phyloP scores from a whole-genome alignment of 129 eudicot species.

The Kitagawia praeruptora region DNA sequence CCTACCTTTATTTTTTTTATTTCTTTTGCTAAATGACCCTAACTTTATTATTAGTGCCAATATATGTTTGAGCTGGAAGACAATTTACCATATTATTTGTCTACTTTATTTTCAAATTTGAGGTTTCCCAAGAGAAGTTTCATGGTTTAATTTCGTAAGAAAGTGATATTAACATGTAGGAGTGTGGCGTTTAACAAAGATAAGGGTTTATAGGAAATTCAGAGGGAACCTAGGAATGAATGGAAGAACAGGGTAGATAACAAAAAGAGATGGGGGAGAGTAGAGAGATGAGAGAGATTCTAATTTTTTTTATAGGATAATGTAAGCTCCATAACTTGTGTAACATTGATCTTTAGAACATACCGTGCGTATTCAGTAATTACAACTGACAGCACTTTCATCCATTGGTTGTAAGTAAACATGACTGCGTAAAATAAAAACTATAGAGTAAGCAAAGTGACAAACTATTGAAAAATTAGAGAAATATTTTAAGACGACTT shows the following conservation, averaged over 20 bases:
- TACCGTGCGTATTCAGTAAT: background rate
- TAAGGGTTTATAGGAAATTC: background rate
- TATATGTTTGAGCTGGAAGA: background rate
- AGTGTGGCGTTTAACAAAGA: background rate
- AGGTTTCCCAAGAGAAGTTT: background rate
- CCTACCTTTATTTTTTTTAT: background rate
- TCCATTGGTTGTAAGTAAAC: background rate
- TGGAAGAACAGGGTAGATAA: background rate
- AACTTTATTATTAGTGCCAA: background rate
- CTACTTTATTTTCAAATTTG: background rate
- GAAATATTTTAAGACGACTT: background rate
- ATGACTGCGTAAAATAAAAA: background rate
- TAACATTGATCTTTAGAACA: background rate
- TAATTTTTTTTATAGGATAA: background rate
- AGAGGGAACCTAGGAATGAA: background rate
- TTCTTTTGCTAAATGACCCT: too few species aligned
- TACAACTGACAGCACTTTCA: background rate
- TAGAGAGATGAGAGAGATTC: conserved; percentile 2
- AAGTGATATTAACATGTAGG: background rate
- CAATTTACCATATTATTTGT: background rate
- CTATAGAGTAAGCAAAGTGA: background rate
- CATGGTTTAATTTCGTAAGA: background rate
- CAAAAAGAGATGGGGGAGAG: background rate
- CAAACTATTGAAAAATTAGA: background rate
- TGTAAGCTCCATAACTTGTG: background rate